Base-by-base conservation (phyloP, 495 filamentous ascomycete species). In the Xylaria palmicola region DNA sequence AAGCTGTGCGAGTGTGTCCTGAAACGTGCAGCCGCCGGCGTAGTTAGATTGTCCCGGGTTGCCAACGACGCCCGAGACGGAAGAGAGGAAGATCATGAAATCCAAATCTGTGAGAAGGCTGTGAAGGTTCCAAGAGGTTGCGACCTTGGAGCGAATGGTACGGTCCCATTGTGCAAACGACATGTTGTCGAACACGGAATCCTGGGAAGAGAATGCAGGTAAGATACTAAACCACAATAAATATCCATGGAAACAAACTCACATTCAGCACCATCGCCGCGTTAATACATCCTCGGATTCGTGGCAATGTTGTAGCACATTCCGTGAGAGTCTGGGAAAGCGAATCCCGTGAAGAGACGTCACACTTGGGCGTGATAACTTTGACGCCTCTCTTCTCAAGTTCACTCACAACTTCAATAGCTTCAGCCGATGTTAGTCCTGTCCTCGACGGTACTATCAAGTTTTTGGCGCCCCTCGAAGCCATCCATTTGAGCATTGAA, bases 241-340 rank as follows among this genome's bases (percentile, higher is more conserved):
- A 24, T 26, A n/a, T n/a, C n/a, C n/a, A n/a, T 34, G 51, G 17
- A 24, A 19, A 19, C 5, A 27, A n/a, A 55, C 53, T 24, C 29
- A 59, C 56, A 1, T 68, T 50, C 7, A 79, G 77, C 7, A 83
- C 80, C 75, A 79, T 79, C 8, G 73, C 63, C 7, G 66, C 64
- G 8, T 77, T 72, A 34, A 80, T 66, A 27, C 81, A 80, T 15
- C 85, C 86, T 20, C 65, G 73, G 41, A 88, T 74, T 4, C 76
- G 74, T 8, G 81, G 82, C 68, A 81, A 64, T 1, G 43, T 62
- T 6, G 34, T 56, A 10, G 43, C 20, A 36, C 66, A 67, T 24
- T 65, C 29, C 22, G 61, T 40, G 12, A 74, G 50, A 3, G 55
- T 36, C 5, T 8, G 32, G 3, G 51, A 34, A 8, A 59, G 39